A percentile compares a stretch with the other conserved stretches of the same genome.
These are phyloP conservation scores for Boletus rubescentipes DNA, from an alignment of 768 basidiomycete genomes.

Conservation along the genomic window DNA sequence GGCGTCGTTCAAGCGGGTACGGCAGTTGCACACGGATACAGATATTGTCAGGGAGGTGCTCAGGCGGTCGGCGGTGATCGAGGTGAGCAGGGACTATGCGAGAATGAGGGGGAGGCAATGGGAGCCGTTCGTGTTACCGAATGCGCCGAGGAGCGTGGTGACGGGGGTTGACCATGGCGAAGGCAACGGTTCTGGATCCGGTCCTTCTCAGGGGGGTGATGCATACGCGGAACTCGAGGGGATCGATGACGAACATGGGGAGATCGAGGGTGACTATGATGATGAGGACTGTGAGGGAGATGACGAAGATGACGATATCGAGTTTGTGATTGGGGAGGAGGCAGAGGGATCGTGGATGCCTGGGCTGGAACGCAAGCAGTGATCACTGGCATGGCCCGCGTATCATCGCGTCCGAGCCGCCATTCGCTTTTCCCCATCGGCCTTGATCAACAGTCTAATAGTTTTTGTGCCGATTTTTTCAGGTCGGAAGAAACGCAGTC, in stretches of 20 bases:
- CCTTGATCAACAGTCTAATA: constrained; percentile 9
- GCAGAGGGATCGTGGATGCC: constrained; percentile 39
- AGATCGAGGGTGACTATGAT: constrained; percentile 29
- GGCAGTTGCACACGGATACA: constrained; percentile 56
- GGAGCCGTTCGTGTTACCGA: constrained; percentile 58
- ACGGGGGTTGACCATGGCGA: neutral
- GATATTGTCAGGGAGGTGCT: constrained; percentile 72
- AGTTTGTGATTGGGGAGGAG: constrained; percentile 62
- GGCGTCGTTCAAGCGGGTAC: constrained; percentile 86
- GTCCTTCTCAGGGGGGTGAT: neutral
- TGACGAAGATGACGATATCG: constrained; percentile 75
- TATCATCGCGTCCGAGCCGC: neutral
- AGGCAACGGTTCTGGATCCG: neutral
- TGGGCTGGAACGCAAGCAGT: constrained; percentile 31
- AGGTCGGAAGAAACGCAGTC: constrained; percentile 18
- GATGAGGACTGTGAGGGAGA: constrained; percentile 40
- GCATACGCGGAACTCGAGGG: constrained; percentile 6
- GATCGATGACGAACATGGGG: constrained; percentile 22
- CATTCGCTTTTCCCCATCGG: constrained; percentile 4
- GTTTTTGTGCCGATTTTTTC: constrained; percentile 1
- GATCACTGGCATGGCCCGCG: neutral
- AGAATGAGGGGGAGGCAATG: constrained; percentile 62
- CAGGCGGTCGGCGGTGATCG: constrained; percentile 60
- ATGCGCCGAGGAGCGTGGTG: constrained; percentile 50
- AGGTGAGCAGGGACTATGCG: constrained; percentile 68